Conservation (phyloP, 2,329 filamentous ascomycete genomes). For the Colletotrichum spinosum region DNA sequence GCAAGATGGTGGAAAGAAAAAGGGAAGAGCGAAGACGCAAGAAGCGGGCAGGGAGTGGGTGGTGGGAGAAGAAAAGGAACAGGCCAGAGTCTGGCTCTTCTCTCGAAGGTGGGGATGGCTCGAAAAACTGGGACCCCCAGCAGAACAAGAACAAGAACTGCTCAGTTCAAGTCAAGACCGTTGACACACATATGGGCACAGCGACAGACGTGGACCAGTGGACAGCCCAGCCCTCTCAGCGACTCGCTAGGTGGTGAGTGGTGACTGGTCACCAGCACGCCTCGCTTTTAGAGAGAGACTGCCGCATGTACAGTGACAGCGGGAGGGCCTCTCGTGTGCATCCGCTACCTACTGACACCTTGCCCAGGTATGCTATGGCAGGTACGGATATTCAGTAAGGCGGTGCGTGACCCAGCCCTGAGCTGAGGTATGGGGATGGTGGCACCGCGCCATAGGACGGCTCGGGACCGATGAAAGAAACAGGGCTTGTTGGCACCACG, state of each 20-base stretch:
- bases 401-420: too few species aligned
- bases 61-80: slow-evolving; percentile 45
- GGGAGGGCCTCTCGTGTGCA: slow-evolving; percentile 1
- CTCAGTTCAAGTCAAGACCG: too few species aligned
- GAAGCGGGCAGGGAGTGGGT: slow-evolving; percentile 44
- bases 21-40: slow-evolving; percentile 39
- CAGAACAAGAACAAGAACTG: background rate
- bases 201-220: slow-evolving; percentile 24
- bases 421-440: background rate
- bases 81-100: slow-evolving; percentile 36
- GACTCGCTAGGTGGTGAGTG: slow-evolving; percentile 9
- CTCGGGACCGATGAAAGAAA: slow-evolving; percentile 21
- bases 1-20: slow-evolving; percentile 45
- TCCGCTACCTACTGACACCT: background rate
- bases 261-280: slow-evolving; percentile 25
- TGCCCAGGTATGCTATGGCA: too few species aligned
- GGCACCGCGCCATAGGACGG: background rate
- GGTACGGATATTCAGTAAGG: too few species aligned
- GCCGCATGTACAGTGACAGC: background rate
- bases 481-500: slow-evolving; percentile 42
- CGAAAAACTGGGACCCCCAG: slow-evolving; percentile 36
- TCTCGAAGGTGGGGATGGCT: slow-evolving; percentile 32
- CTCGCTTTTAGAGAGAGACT: background rate
- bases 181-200: background rate
- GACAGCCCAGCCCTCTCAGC: slow-evolving; percentile 22